Conservation (phyloP, 768 basidiomycete species). For the Coprinopsis sp. region DNA sequence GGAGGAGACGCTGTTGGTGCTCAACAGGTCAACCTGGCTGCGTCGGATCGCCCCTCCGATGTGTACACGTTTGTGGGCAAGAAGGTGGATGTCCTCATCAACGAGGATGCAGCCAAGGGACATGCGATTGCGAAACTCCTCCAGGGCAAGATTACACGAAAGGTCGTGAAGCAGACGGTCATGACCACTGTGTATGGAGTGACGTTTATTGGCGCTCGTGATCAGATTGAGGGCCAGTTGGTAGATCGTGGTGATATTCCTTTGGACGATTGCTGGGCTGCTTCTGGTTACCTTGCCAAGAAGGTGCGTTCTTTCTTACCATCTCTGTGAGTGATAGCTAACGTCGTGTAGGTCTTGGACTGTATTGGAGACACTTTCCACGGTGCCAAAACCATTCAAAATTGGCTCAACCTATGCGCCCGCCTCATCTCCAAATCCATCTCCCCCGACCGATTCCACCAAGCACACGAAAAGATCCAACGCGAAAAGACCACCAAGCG, state of each 20-base stretch:
- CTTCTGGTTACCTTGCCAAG: constrained; percentile 77
- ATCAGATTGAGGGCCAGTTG: constrained; percentile 90
- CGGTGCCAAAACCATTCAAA: constrained; percentile 89
- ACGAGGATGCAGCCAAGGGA: constrained; percentile 49
- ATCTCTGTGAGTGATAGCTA: not conserved
- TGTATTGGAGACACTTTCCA: constrained; percentile 91
- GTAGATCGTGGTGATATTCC: constrained; percentile 69
- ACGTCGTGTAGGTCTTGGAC: constrained; percentile 46
- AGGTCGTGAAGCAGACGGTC: constrained; percentile 99
- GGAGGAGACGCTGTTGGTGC: constrained; percentile 91
- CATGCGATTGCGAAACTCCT: constrained; percentile 56
- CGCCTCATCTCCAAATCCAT: constrained; percentile 84
- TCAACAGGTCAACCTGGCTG: constrained; percentile 84
- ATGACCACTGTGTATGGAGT: constrained; percentile 99
- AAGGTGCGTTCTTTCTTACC: constrained; percentile 38
- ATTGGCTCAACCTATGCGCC: constrained; percentile 82
- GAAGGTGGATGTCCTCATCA: constrained; percentile 72
- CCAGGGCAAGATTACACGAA: constrained; percentile 76
- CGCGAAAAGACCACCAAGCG: constrained; percentile 6
- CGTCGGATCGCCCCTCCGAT: constrained; percentile 83
- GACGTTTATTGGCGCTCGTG: constrained; percentile 90
- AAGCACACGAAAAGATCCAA: constrained; percentile 32
- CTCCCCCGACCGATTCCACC: constrained; percentile 60
- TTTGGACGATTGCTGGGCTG: constrained; percentile 66
- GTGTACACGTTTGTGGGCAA: constrained; percentile 90